Evolutionary conservation across 2,329 filamentous ascomycete species (phyloP).

Genomic region (Penicillium concentricum): DNA sequence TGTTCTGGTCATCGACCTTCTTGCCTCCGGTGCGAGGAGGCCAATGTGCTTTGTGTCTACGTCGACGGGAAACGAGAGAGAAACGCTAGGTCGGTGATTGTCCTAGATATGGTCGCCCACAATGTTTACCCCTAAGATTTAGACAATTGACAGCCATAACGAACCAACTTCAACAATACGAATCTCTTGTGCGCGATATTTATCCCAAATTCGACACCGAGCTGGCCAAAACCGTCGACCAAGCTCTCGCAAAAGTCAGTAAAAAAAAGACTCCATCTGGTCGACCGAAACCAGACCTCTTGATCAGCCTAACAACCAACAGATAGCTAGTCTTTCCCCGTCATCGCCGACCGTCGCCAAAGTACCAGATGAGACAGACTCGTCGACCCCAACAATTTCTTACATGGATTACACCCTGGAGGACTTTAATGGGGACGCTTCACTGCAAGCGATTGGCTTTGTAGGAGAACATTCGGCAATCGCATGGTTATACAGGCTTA

Average conservation of each 20-base stretch:
- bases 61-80: constrained; percentile 46
- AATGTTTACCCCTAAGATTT: not conserved
- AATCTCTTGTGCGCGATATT: constrained; percentile 37
- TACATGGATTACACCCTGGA: constrained; percentile 43
- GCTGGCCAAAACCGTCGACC: constrained; percentile 36
- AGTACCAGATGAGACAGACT: not conserved
- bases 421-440: constrained; percentile 43
- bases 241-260: constrained; percentile 35
- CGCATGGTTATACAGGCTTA: constrained; percentile 45
- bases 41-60: constrained; percentile 42
- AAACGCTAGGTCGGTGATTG: constrained; percentile 39
- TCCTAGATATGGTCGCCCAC: not conserved
- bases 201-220: constrained; percentile 33
- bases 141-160: constrained; percentile 42
- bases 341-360: not conserved
- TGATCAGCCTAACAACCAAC: not conserved
- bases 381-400: constrained; percentile 28
- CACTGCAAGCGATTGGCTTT: constrained; percentile 41
- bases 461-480: constrained; percentile 47
- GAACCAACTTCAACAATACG: constrained; percentile 38
- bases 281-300: not conserved
- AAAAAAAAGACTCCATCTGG: not conserved
- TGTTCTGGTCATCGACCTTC: constrained; percentile 46
- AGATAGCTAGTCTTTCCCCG: constrained; percentile 1
- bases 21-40: constrained; percentile 45